Base-by-base conservation (phyloP, 345 rosid genomes). In the Acer campestre region DNA sequence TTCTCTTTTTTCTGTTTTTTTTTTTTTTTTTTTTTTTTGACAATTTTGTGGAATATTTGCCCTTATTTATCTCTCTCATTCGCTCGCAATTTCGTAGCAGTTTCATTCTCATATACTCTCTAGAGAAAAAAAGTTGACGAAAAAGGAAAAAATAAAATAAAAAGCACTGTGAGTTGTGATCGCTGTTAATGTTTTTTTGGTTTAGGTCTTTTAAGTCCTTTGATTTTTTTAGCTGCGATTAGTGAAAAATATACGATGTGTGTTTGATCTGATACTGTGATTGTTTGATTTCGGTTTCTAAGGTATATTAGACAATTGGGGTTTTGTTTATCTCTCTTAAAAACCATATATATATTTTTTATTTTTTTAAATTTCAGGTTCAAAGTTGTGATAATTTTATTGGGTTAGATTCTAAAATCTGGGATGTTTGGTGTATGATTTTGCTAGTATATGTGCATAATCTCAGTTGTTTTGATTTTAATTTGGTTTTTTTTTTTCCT, bases 11-110 rank as follows among this genome's bases (percentile, higher is more conserved):
- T 25, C 7, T 2, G 0, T 63, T 10, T 63, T 62, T 62, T 10
- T 62, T 62, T 62, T 25, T 10, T 62, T 62, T 62, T 27, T 2
- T n/a, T n/a, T n/a, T 29, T 25, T 63, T 3, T 63, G 9, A 63
- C 18, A 12, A 63, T 23, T 12, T 63, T 68, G 55, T 67, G 66
- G 84, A 82, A 79, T 80, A 80, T 84, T 75, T 78, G n/a, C 70
- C 80, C 75, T 74, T 75, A 7, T 51, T 17, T 27, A 40, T 59
- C 35, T 27, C 49, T 48, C 42, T 38, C 16, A 22, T 27, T 49
- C n/a, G 31, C 49, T 79, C 48, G 40, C 77, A 56, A 78, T 74
- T 72, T 81, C 71, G 4, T 59, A 35, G 10, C 48, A 59, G 74
- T 68, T 65, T 48, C 48, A 44, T 51, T 51, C 58, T 79, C 56